Evolutionary conservation across 108 stramenopile species (phyloP).

Genomic region (Bacterosira constricta): DNA sequence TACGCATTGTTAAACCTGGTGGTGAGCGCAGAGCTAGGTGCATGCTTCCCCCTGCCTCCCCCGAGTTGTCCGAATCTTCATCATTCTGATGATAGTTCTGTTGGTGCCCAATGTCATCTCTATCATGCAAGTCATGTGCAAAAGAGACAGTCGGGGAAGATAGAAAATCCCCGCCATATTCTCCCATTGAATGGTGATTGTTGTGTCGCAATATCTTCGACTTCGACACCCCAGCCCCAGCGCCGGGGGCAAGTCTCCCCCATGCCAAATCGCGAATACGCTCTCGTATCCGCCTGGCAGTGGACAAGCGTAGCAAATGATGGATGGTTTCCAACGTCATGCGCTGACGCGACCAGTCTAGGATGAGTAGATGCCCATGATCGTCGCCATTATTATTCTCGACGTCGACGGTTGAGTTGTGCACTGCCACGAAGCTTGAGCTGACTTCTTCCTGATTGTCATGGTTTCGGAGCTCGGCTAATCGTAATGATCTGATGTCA

Average conservation of each 20-base stretch:
- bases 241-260: slow-evolving; percentile 66
- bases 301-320: slow-evolving; percentile 67
- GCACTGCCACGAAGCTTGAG: slow-evolving; percentile 15
- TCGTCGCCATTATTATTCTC: neutral
- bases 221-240: neutral
- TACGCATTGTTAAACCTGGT: slow-evolving; percentile 54
- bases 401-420: neutral
- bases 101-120: neutral
- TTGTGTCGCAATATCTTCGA: neutral
- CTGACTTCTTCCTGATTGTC: neutral
- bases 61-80: neutral
- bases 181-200: neutral
- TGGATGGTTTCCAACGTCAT: slow-evolving; percentile 82
- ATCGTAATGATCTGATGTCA: slow-evolving; percentile 57
- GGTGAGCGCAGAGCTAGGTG: slow-evolving; percentile 80
- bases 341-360: slow-evolving; percentile 81
- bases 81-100: slow-evolving; percentile 13
- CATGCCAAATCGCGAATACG: slow-evolving; percentile 71
- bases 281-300: slow-evolving; percentile 45
- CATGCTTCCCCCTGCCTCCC: slow-evolving; percentile 52
- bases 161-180: neutral
- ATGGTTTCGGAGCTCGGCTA: slow-evolving; percentile 72
- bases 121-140: slow-evolving; percentile 12
- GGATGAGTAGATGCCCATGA: slow-evolving; percentile 11
- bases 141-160: slow-evolving; percentile 34